These are phyloP conservation scores for Coelastrella sp. DNA, from an alignment of 139 green algal species.

Conservation along the genomic window DNA sequence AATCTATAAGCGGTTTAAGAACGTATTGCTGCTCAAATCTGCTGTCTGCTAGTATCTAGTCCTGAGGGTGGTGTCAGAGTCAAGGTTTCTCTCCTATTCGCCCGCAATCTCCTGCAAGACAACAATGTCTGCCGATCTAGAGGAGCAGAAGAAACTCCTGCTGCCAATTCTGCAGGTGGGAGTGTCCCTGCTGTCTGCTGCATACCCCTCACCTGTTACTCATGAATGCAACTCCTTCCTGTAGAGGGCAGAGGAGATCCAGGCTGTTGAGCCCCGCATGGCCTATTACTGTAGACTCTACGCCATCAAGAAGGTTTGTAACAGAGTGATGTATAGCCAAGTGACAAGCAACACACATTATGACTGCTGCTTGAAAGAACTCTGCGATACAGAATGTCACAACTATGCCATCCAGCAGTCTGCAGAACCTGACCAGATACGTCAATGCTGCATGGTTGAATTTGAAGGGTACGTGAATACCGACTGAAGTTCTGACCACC, in stretches of 20 bases:
- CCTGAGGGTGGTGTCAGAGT: too few relatives aligned
- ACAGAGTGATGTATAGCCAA: not conserved
- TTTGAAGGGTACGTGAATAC: not conserved
- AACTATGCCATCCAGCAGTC: not conserved
- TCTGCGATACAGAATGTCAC: too few relatives aligned
- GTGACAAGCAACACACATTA: too few relatives aligned
- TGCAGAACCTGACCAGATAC: not conserved
- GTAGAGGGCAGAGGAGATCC: constrained; percentile 81
- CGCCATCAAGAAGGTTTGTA: constrained; percentile 74
- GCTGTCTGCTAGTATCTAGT: too few relatives aligned
- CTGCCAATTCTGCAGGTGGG: constrained; percentile 77
- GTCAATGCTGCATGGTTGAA: not conserved
- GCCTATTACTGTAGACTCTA: constrained; percentile 87
- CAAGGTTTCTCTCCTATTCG: too few relatives aligned
- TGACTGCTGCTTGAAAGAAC: too few relatives aligned
- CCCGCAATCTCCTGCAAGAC: not conserved
- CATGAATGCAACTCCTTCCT: constrained; percentile 10
- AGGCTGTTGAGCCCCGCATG: constrained; percentile 75
- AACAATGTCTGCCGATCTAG: constrained; percentile 46
- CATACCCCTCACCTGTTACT: not conserved
- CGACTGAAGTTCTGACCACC: too few relatives aligned
- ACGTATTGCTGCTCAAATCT: too few relatives aligned
- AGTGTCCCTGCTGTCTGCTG: not conserved
- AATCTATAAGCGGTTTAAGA: too few relatives aligned
- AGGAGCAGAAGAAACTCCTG: constrained; percentile 84